Conservation (phyloP, 2,329 filamentous ascomycete genomes). For the Chalaropsis thielavioides region DNA sequence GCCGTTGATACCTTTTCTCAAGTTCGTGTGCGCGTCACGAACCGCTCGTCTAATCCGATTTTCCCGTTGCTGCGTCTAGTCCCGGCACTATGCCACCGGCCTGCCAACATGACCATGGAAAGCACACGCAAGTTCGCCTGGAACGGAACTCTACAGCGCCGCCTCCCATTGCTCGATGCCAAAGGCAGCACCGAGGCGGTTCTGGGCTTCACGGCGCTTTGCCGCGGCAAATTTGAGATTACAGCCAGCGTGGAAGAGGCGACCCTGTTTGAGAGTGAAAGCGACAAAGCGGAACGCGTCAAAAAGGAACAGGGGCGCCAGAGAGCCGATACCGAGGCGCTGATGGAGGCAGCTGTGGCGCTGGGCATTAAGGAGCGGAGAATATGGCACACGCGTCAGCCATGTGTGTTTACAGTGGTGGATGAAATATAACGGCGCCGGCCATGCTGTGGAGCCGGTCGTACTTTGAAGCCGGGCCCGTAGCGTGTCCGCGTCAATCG, state of each 20-base stretch:
- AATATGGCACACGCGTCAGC: constrained; percentile 49
- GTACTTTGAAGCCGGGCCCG: background rate
- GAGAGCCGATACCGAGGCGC: constrained; percentile 39
- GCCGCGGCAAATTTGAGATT: constrained; percentile 70
- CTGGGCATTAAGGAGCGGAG: constrained; percentile 45
- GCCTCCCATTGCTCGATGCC: constrained; percentile 47
- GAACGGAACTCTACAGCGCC: constrained; percentile 70
- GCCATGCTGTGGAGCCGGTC: background rate
- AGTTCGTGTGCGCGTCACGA: constrained; percentile 56
- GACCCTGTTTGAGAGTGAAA: constrained; percentile 33
- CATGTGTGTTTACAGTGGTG: constrained; percentile 39
- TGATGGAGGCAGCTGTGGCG: constrained; percentile 38
- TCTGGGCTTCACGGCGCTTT: constrained; percentile 60
- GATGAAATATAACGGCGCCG: constrained; percentile 25
- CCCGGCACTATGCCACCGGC: constrained; percentile 60
- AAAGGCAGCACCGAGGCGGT: constrained; percentile 45
- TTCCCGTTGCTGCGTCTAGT: constrained; percentile 60
- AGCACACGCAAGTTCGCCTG: constrained; percentile 69
- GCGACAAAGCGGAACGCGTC: constrained; percentile 21
- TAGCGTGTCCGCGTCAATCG: too few relatives aligned
- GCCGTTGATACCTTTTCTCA: constrained; percentile 44
- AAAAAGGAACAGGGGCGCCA: constrained; percentile 24
- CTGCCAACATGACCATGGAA: constrained; percentile 59
- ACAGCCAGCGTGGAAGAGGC: constrained; percentile 71
- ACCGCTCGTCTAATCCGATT: constrained; percentile 54